Conservation (phyloP, 805 yeast species). For the Lipomyces kockii region DNA sequence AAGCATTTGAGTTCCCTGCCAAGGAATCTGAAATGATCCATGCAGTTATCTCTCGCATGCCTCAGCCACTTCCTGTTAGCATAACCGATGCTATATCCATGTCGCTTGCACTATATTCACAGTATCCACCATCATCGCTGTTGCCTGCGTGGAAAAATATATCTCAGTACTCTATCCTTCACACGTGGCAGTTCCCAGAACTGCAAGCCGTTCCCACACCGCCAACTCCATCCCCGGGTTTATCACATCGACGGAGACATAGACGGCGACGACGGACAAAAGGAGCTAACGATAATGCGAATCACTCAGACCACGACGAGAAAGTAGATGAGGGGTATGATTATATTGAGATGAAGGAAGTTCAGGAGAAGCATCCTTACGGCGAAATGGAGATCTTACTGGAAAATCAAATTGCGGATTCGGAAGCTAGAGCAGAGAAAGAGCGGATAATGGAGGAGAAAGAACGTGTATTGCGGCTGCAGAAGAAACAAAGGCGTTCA, state of each 20-base stretch:
- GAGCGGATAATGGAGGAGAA: conserved; percentile 13
- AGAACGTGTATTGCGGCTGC: conserved; percentile 3
- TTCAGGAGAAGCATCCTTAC: conserved; percentile 14
- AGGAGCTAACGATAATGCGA: neutral
- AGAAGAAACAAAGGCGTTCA: conserved; percentile 5
- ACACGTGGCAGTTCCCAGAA: conserved; percentile 22
- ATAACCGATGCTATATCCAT: conserved; percentile 36
- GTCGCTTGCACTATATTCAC: conserved; percentile 35
- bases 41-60: conserved; percentile 46
- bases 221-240: neutral
- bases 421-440: conserved; percentile 15
- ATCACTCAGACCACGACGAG: neutral
- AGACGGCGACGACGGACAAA: neutral
- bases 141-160: conserved; percentile 39
- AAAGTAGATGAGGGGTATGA: conserved; percentile 23
- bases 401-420: conserved; percentile 19
- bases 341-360: conserved; percentile 30
- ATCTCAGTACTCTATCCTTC: conserved; percentile 46
- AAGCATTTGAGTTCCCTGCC: conserved; percentile 48
- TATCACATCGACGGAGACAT: neutral
- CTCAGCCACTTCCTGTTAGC: conserved; percentile 34
- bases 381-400: conserved; percentile 16
- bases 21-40: conserved; percentile 52
- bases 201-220: neutral
- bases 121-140: conserved; percentile 35